Base-by-base conservation (phyloP, 176 grass and related monocot genomes). In the Juncus inflexus region DNA sequence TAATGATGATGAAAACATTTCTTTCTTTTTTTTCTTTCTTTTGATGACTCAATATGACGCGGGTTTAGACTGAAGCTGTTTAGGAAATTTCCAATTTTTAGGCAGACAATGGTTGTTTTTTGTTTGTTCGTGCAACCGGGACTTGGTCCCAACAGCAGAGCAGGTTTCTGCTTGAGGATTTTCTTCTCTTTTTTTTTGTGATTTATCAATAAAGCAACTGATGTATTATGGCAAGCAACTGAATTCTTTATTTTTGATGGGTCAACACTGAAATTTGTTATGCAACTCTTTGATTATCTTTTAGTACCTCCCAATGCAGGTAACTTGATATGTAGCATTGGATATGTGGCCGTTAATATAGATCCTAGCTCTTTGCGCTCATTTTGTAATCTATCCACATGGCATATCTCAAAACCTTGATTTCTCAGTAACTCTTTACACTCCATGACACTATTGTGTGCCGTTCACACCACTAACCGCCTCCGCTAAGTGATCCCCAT, bases 31-130 rank as follows among this genome's bases (percentile, higher is more conserved):
- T 57, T 52, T 79, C 63, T 79, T 15, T 55, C 13, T 77, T 60
- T 68, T 37, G 58, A 72, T 49, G 42, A 79, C 51, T 64, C 4
- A 63, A 28, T 67, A 61, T 40, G 64, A 60, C 81, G 84, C 86
- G 86, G 84, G 86, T 75, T 28, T 28, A 28, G 76, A 11, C 53
- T 52, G 68, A 43, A 72, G 45, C 59, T 64, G 66, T 50, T 57
- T 58, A 61, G 55, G 52, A 63, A 35, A 50, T 60, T 65, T 79
- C 59, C 59, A 58, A 70, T 83, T 90, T 86, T 90, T 80, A 70
- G 66, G 73, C 76, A 51, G 68, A 75, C 38, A 40, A 66, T 79
- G 62, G 59, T 51, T 65, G 76, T 60, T 66, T 59, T 59, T 79
- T 19, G 12, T 69, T 83, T 61, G 5, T 72, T 76, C 73, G 77